Evolutionary conservation across 345 rosid genomes (phyloP).

Genomic region (Litchi chinensis): DNA sequence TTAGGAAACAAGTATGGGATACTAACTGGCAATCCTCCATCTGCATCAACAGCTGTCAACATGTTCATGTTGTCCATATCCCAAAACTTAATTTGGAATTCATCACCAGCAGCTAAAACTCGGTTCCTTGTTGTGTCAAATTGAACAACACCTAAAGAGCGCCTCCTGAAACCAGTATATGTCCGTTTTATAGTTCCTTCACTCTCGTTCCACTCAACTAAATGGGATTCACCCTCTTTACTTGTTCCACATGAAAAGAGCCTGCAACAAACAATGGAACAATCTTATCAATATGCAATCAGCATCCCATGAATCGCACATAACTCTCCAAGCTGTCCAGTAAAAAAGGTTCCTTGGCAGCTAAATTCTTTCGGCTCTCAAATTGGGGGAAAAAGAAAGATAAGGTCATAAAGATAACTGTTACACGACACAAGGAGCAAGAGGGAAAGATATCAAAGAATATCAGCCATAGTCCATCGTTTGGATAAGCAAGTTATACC

Average conservation of each 20-base stretch:
- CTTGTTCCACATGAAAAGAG: conserved; percentile 75
- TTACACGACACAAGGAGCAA: not conserved
- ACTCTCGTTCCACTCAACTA: conserved; percentile 76
- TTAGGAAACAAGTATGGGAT: not conserved
- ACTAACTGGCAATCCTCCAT: conserved; percentile 66
- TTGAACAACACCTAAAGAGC: conserved; percentile 57
- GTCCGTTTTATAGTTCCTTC: conserved; percentile 60
- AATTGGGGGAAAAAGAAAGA: too few species aligned
- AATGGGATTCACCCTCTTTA: conserved; percentile 64
- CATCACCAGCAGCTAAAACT: conserved; percentile 72
- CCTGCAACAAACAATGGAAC: conserved; percentile 34
- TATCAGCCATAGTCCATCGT: not conserved
- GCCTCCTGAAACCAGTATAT: conserved; percentile 61
- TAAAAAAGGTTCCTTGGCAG: not conserved
- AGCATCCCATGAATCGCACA: not conserved
- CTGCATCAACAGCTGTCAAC: conserved; percentile 54
- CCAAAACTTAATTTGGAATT: conserved; percentile 64
- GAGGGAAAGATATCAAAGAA: not conserved
- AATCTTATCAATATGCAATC: not conserved
- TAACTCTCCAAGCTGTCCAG: conserved; percentile 3
- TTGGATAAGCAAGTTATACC: conserved; percentile 39
- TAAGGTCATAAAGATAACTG: not conserved
- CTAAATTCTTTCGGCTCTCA: not conserved
- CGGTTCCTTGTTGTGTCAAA: conserved; percentile 68
- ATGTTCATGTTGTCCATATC: conserved; percentile 58